These are phyloP conservation scores for Aethionema arabicum DNA, from an alignment of 345 rosid genomes.

Conservation along the genomic window DNA sequence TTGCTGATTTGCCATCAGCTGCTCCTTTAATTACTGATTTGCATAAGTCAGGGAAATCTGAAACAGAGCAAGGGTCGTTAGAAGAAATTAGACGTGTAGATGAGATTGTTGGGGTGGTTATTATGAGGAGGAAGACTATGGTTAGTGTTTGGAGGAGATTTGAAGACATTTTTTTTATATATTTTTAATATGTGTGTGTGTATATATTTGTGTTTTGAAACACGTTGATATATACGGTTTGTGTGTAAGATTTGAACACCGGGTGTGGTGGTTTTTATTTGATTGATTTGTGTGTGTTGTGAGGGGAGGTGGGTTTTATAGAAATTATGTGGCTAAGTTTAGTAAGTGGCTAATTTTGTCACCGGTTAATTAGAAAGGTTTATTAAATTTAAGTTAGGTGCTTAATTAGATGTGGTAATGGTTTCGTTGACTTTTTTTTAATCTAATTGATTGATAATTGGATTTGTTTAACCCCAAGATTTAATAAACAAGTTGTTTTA, in stretches of 20 bases:
- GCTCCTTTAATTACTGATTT: slow-evolving; percentile 34
- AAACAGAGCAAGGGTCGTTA: slow-evolving; percentile 29
- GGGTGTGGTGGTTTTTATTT: slow-evolving; percentile 8
- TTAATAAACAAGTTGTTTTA: no score
- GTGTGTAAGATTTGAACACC: slow-evolving; percentile 18
- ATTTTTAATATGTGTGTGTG: not conserved
- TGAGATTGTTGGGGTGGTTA: not conserved
- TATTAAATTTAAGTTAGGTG: slow-evolving; percentile 18
- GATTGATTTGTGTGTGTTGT: slow-evolving; percentile 26
- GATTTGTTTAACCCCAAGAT: no score
- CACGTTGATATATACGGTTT: not conserved
- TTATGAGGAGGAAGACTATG: slow-evolving; percentile 21
- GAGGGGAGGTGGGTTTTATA: slow-evolving; percentile 17
- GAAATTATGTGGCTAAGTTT: slow-evolving; percentile 9
- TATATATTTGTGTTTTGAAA: not conserved
- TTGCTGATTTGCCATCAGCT: slow-evolving; percentile 32
- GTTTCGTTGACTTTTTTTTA: not conserved
- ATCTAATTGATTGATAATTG: not conserved
- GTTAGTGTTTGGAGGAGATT: slow-evolving; percentile 17
- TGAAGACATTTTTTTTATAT: slow-evolving; percentile 10
- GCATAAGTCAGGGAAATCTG: slow-evolving; percentile 31
- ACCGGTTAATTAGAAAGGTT: slow-evolving; percentile 23
- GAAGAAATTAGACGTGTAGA: no score
- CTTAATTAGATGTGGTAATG: not conserved
- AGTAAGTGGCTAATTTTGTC: slow-evolving; percentile 15